Evolutionary conservation across 2,329 filamentous ascomycete genomes (phyloP), one percentile per base, ranked within the genome.

Genomic region (Coniochaeta sp.): DNA sequence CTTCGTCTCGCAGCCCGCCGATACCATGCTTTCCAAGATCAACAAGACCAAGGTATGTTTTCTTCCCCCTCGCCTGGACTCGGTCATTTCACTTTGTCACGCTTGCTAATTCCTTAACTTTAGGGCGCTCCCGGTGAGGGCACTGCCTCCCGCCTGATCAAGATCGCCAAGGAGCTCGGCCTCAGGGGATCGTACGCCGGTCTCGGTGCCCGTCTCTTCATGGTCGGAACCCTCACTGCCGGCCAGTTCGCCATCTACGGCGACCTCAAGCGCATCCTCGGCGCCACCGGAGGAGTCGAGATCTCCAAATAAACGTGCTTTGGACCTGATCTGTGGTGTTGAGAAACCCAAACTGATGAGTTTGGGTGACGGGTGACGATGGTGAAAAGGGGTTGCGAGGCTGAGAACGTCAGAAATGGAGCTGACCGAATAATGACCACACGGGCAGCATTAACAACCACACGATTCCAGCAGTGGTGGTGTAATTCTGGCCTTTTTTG

Each of bases 11-110:
- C 85, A 88, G 71, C 85, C 85, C 60, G 85, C 85, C 65, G 85
- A 88, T 68, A 88, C 85, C 62, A 87, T 87, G 84, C 80, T 88
- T 58, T 82, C 76, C 71, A 87, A 87, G 45, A 87, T 88, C 78
- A 88, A 88, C 82, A 87, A 87, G 81, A 85, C 82, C 69, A 81
- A 83, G 58, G n/a, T n/a, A n/a, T n/a, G n/a, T n/a, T n/a, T n/a
- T n/a, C n/a, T n/a, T n/a, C n/a, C n/a, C n/a, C n/a, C n/a, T n/a
- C n/a, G n/a, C n/a, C n/a, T n/a, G n/a, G n/a, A n/a, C n/a, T n/a
- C n/a, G n/a, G n/a, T n/a, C n/a, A n/a, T n/a, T n/a, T n/a, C n/a
- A n/a, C n/a, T n/a, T n/a, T n/a, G n/a, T n/a, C n/a, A n/a, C n/a
- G n/a, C n/a, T n/a, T n/a, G n/a, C n/a, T n/a, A n/a, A n/a, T n/a